A percentile compares a stretch with the other conserved stretches of the same genome.
Conservation (phyloP, 805 yeast species). For the Lachancea nothofagi region DNA sequence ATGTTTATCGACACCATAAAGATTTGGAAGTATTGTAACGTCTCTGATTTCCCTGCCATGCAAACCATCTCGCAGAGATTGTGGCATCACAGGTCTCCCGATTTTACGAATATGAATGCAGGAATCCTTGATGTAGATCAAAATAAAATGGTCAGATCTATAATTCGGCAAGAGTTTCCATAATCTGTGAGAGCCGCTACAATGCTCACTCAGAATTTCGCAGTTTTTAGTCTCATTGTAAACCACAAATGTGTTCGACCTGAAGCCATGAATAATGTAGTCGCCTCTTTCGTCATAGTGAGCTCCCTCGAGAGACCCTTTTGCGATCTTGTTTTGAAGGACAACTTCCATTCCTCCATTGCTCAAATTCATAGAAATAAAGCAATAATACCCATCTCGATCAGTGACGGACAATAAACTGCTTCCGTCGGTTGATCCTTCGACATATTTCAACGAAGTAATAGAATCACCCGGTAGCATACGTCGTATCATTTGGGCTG, state of each 20-base stretch:
- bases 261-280: slow-evolving; percentile 71
- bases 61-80: slow-evolving; percentile 51
- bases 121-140: slow-evolving; percentile 57
- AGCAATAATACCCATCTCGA: slow-evolving; percentile 61
- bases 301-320: slow-evolving; percentile 80
- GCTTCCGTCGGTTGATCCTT: slow-evolving; percentile 18
- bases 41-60: slow-evolving; percentile 92
- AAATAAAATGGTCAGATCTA: slow-evolving; percentile 33
- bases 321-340: slow-evolving; percentile 58
- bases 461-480: slow-evolving; percentile 63
- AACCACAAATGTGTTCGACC: slow-evolving; percentile 67
- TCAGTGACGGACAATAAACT: slow-evolving; percentile 44
- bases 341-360: slow-evolving; percentile 27
- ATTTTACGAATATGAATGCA: slow-evolving; percentile 32
- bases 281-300: slow-evolving; percentile 40
- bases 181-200: slow-evolving; percentile 89
- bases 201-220: slow-evolving; percentile 62
- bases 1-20: slow-evolving; percentile 21
- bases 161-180: slow-evolving; percentile 52
- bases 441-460: slow-evolving; percentile 45
- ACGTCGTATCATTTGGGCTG: slow-evolving; percentile 36
- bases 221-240: slow-evolving; percentile 76
- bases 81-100: slow-evolving; percentile 24
- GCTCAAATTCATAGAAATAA: slow-evolving; percentile 31
- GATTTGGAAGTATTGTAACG: slow-evolving; percentile 46